phyloP scores from a whole-genome alignment of 192 early-diverging fungal genomes.

The Coemansia sp. region DNA sequence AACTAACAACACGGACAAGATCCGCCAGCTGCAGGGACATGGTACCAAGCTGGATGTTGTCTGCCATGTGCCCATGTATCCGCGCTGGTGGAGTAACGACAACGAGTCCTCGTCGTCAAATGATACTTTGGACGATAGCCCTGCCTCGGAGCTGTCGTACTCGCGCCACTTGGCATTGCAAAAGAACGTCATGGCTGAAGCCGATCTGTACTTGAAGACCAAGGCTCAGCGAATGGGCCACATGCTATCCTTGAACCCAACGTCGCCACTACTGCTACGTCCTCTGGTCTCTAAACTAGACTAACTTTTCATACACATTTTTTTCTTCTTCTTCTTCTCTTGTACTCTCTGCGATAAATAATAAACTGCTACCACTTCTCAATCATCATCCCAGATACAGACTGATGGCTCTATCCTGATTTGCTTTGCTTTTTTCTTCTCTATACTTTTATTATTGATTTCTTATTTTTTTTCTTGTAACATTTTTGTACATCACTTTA shows the following conservation, averaged over 20 bases:
- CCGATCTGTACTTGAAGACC: constrained; percentile 85
- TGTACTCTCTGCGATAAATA: too few relatives aligned
- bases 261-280: constrained; percentile 14
- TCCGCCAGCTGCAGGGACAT: constrained; percentile 72
- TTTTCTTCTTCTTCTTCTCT: neutral
- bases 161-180: constrained; percentile 31
- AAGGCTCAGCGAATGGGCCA: constrained; percentile 94
- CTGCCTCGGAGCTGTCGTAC: constrained; percentile 34
- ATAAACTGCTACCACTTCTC: neutral
- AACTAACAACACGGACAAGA: constrained; percentile 98
- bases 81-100: constrained; percentile 74
- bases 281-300: neutral
- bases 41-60: constrained; percentile 69
- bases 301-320: neutral
- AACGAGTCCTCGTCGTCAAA: constrained; percentile 22
- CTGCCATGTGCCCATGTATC: constrained; percentile 89
- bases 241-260: constrained; percentile 59
- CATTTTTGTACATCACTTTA: constrained; percentile 1
- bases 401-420: too few relatives aligned
- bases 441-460: neutral
- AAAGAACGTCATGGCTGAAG: constrained; percentile 60
- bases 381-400: too few relatives aligned
- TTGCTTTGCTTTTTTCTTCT: neutral
- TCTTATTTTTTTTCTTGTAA: neutral
- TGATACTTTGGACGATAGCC: constrained; percentile 22